These are phyloP conservation scores for Clohesyomyces aquaticus DNA, from an alignment of 495 filamentous ascomycete genomes.

Conservation along the genomic window DNA sequence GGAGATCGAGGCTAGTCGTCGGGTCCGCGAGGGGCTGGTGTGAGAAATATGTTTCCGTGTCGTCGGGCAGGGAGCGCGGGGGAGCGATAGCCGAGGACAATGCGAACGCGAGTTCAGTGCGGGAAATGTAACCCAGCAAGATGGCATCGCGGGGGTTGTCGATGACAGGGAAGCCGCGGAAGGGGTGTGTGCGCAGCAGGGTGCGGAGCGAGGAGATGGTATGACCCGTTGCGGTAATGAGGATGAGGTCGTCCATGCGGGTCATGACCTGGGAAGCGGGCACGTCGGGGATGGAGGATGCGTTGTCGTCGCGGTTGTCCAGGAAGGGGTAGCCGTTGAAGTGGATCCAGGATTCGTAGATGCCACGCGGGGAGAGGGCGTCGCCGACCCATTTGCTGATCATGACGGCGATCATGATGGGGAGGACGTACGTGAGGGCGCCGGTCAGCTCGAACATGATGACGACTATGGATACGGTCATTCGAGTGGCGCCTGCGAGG, in stretches of 20 bases:
- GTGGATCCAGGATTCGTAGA: conserved; percentile 97
- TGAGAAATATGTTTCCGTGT: conserved; percentile 81
- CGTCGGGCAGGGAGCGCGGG: conserved; percentile 62
- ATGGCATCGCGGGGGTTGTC: conserved; percentile 72
- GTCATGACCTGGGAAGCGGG: conserved; percentile 88
- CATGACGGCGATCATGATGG: conserved; percentile 99
- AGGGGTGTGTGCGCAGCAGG: conserved; percentile 72
- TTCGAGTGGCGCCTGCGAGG: conserved; percentile 93
- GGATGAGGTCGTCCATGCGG: conserved; percentile 82
- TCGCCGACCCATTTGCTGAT: conserved; percentile 97
- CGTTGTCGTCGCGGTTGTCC: conserved; percentile 82
- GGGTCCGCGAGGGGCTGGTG: conserved; percentile 83
- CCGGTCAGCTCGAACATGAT: conserved; percentile 99
- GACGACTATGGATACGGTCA: conserved; percentile 96
- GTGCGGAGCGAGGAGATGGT: conserved; percentile 74
- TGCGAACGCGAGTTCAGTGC: conserved; percentile 84
- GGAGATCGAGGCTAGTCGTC: conserved; percentile 76
- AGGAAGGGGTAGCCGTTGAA: conserved; percentile 96
- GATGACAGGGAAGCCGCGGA: conserved; percentile 92
- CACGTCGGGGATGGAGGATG: conserved; percentile 73
- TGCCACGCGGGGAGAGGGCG: conserved; percentile 89
- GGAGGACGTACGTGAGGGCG: conserved; percentile 92
- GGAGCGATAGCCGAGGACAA: conserved; percentile 59
- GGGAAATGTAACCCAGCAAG: conserved; percentile 90
- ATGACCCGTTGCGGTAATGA: conserved; percentile 83